Evolutionary conservation across 148 eudicot species (phyloP), one percentile per base, ranked within the genome.

Genomic region (Chenopodium berlandieri): DNA sequence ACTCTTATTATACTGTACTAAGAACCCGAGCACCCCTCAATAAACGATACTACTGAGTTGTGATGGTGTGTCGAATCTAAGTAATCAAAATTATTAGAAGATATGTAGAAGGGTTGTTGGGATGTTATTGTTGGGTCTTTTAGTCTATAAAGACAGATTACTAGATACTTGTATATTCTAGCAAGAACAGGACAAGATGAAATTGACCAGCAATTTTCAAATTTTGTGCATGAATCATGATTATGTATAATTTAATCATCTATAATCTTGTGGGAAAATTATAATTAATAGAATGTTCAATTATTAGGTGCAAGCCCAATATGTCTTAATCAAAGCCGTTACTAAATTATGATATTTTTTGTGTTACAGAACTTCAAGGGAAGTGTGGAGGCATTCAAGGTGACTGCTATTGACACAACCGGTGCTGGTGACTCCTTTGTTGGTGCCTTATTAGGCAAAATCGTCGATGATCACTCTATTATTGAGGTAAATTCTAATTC

Each of bases 381-480:
- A 78, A 11, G 88, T 9, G 91, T 94, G 11, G 92, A 87, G 4
- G 94, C 79, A 0, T 94, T 91, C 85, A 87, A 63, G 65, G 97
- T 94, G 30, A 82, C 86, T 3, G 73, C 93, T 5, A 90, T 94
- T 20, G 98, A 94, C 77, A 92, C 98, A 63, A 94, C 98, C 0
- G 97, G 98, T 70, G 98, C 98, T 8, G 98, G 98, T 30, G 98
- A 94, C 79, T 87, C 98, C 13, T 94, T 92, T 25, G 91, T 92
- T 22, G 98, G 98, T 48, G 93, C 97, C 19, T 87, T 94, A 46
- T 85, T 94, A 1, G 78, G 84, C 84, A 94, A 90, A 88, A 81
- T 94, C 23, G 98, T 94, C 2, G 90, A 90, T 31, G 94, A 94
- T 73, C 92, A 83, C 12, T 75, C 87, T 23, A 76, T 94, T 30